A percentile compares a stretch with the other conserved stretches of the same genome.
Evolutionary conservation across 2,329 filamentous ascomycete genomes (phyloP).

Genomic region (Elsinoe fawcettii): DNA sequence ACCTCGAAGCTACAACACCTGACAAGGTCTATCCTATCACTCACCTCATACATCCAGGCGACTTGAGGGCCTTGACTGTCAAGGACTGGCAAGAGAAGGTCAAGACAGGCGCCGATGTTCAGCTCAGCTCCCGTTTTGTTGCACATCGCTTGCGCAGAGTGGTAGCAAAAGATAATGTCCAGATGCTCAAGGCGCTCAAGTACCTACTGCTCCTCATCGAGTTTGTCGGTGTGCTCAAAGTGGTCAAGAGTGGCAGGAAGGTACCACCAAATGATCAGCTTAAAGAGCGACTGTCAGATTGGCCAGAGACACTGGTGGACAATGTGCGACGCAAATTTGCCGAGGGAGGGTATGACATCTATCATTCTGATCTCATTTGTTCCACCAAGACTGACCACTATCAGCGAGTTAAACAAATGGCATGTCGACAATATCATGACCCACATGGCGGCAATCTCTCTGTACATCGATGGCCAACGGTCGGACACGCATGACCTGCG

Average conservation of each 20-base stretch:
- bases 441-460: slow-evolving; percentile 62
- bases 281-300: slow-evolving; percentile 45
- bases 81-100: slow-evolving; percentile 66
- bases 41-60: slow-evolving; percentile 58
- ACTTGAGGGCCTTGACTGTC: slow-evolving; percentile 60
- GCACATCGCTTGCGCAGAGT: slow-evolving; percentile 53
- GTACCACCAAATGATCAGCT: slow-evolving; percentile 58
- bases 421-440: slow-evolving; percentile 65
- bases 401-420: slow-evolving; percentile 57
- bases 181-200: slow-evolving; percentile 41
- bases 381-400: slow-evolving; percentile 6
- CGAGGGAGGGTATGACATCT: slow-evolving; percentile 38
- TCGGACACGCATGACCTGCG: slow-evolving; percentile 62
- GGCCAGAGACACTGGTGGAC: slow-evolving; percentile 56
- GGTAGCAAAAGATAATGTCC: slow-evolving; percentile 46
- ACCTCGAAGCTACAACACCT: slow-evolving; percentile 57
- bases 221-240: slow-evolving; percentile 37
- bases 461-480: slow-evolving; percentile 65
- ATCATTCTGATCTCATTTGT: slow-evolving; percentile 11
- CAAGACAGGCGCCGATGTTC: slow-evolving; percentile 50
- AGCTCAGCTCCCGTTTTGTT: slow-evolving; percentile 56
- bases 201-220: slow-evolving; percentile 44
- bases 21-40: slow-evolving; percentile 66
- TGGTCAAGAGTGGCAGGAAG: slow-evolving; percentile 33
- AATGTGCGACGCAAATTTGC: slow-evolving; percentile 63